These are phyloP conservation scores for Trifolium subterraneum DNA, from an alignment of 306 rosid species.

Conservation along the genomic window DNA sequence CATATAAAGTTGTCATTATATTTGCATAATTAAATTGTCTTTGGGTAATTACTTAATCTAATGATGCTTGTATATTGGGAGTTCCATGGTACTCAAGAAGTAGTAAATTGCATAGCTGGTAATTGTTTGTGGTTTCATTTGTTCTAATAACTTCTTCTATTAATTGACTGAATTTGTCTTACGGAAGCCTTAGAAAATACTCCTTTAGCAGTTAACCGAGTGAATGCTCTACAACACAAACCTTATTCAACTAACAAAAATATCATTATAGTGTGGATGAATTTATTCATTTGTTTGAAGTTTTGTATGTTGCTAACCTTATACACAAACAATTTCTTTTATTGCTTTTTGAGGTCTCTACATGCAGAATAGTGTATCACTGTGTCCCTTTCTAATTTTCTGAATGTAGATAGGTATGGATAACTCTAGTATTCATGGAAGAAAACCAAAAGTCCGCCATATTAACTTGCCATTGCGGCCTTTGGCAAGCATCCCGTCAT, in stretches of 20 bases:
- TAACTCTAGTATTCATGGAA: neutral
- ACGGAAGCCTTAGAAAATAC: conserved; percentile 1
- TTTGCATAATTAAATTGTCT: neutral
- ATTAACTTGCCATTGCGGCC: too few relatives aligned
- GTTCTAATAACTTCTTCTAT: conserved; percentile 9
- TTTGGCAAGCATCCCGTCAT: too few relatives aligned
- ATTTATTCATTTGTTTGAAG: neutral
- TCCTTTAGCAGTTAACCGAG: neutral
- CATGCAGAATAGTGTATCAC: conserved; percentile 13
- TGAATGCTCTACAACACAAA: neutral
- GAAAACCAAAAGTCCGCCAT: too few relatives aligned
- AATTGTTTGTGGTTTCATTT: conserved; percentile 19
- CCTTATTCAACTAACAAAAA: neutral
- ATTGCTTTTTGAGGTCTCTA: neutral
- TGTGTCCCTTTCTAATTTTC: neutral
- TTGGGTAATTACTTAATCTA: conserved; percentile 5
- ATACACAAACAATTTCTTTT: neutral
- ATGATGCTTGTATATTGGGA: conserved; percentile 3
- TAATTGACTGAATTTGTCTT: neutral
- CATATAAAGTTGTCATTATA: neutral
- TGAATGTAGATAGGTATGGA: conserved; percentile 12
- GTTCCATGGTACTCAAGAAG: conserved; percentile 15
- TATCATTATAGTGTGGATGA: neutral
- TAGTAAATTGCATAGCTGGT: neutral
- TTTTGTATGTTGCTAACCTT: neutral